Conservation (phyloP, 1,139 yeast genomes). For the Tardiomyces depauwii region DNA sequence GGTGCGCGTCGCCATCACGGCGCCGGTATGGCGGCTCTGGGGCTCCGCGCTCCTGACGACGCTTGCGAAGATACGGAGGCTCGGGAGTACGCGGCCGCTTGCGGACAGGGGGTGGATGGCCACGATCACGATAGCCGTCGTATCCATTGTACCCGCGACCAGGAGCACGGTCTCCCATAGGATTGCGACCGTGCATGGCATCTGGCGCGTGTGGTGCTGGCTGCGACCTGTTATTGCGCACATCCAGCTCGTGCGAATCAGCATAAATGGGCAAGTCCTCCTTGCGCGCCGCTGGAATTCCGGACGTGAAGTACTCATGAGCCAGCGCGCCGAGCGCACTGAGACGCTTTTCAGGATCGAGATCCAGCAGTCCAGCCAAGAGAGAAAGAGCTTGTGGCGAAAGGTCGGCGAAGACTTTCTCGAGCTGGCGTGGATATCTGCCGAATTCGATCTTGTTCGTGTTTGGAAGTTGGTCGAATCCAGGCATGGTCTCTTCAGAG, state of each 20-base stretch:
- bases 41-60: conserved; percentile 1
- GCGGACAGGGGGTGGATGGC: not conserved
- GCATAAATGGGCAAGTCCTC: conserved; percentile 52
- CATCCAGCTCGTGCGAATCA: conserved; percentile 81
- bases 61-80: not conserved
- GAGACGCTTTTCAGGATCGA: conserved; percentile 60
- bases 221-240: conserved; percentile 32
- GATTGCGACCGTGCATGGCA: not conserved
- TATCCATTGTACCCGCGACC: not conserved
- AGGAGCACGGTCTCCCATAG: not conserved
- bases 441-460: conserved; percentile 27
- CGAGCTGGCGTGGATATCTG: conserved; percentile 44
- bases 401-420: conserved; percentile 32
- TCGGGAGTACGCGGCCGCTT: conserved; percentile 1
- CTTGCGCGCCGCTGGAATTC: not conserved
- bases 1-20: not conserved
- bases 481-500: conserved; percentile 50
- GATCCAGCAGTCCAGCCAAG: conserved; percentile 20
- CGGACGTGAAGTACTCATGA: conserved; percentile 48
- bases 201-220: not conserved
- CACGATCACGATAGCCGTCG: not conserved
- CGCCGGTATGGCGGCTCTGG: conserved; percentile 8
- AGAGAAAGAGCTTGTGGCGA: conserved; percentile 23
- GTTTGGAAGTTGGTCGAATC: conserved; percentile 54
- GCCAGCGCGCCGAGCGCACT: conserved; percentile 72